Evolutionary conservation across 2,329 filamentous ascomycete species (phyloP).

Genomic region (Monilinia aucupariae): DNA sequence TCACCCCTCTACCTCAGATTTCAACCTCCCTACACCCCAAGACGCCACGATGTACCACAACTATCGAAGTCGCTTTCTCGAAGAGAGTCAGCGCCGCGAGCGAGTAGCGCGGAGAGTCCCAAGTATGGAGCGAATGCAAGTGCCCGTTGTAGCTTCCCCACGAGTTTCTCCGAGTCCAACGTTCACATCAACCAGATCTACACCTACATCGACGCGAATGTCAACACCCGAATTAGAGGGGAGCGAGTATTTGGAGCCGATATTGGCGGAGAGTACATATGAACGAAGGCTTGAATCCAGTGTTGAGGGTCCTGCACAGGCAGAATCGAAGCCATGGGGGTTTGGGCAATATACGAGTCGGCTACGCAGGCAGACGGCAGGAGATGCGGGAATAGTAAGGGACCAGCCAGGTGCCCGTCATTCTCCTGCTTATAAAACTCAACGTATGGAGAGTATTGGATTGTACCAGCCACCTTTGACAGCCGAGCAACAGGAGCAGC

Average conservation of each 20-base stretch:
- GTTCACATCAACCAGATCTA: background rate
- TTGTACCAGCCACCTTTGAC: background rate
- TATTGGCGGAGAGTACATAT: background rate
- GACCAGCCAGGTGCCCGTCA: background rate
- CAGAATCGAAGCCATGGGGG: background rate
- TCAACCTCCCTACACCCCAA: background rate
- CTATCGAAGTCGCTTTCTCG: background rate
- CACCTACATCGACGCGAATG: background rate
- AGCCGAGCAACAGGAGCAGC: background rate
- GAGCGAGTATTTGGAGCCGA: conserved; percentile 1
- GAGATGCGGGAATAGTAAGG: background rate
- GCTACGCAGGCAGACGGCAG: background rate
- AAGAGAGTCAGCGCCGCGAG: background rate
- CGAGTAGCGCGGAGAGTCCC: background rate
- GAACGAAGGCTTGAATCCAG: background rate
- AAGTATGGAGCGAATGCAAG: background rate
- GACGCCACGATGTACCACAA: background rate
- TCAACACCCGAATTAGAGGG: background rate
- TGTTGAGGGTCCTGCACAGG: background rate
- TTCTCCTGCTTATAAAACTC: background rate
- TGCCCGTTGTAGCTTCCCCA: background rate
- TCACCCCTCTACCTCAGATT: background rate
- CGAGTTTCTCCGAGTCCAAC: background rate
- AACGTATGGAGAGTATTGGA: background rate
- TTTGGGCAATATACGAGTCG: background rate